phyloP scores from a whole-genome alignment of 202 grass and related monocot genomes.

The Dendrocalamus latiflorus region DNA sequence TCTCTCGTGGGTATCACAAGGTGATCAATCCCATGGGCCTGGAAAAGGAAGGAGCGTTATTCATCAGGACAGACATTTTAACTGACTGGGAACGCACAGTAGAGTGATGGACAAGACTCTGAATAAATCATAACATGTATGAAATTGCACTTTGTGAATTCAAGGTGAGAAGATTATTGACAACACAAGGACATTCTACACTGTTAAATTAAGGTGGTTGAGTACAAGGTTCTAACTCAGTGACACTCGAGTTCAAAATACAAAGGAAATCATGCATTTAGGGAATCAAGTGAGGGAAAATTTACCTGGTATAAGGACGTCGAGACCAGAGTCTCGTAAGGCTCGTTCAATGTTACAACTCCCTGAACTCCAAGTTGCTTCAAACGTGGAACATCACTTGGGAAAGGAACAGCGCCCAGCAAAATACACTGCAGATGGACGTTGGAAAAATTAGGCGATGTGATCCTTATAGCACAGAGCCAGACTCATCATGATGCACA shows the following conservation, averaged over 20 bases:
- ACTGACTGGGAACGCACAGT: neutral
- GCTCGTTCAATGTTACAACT: constrained; percentile 88
- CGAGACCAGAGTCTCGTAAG: constrained; percentile 90
- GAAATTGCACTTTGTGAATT: neutral
- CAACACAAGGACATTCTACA: neutral
- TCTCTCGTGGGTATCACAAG: constrained; percentile 94
- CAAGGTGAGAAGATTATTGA: neutral
- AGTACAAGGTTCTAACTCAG: neutral
- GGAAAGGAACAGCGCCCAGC: constrained; percentile 92
- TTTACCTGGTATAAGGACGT: constrained; percentile 81
- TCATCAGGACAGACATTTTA: neutral
- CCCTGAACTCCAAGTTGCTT: constrained; percentile 72
- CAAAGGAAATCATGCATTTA: constrained; percentile 4
- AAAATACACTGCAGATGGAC: constrained; percentile 57
- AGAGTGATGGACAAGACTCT: neutral
- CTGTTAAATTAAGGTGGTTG: neutral
- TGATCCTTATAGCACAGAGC: neutral
- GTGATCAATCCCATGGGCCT: constrained; percentile 85
- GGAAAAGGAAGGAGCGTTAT: constrained; percentile 11
- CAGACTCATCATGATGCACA: neutral
- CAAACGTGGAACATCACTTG: constrained; percentile 70
- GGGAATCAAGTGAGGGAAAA: neutral
- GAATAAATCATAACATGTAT: neutral
- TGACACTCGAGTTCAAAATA: neutral
- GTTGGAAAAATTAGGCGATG: neutral